Evolutionary conservation across 495 filamentous ascomycete genomes (phyloP), one percentile per base, ranked within the genome.

Genomic region (Penicillium coprophilum): DNA sequence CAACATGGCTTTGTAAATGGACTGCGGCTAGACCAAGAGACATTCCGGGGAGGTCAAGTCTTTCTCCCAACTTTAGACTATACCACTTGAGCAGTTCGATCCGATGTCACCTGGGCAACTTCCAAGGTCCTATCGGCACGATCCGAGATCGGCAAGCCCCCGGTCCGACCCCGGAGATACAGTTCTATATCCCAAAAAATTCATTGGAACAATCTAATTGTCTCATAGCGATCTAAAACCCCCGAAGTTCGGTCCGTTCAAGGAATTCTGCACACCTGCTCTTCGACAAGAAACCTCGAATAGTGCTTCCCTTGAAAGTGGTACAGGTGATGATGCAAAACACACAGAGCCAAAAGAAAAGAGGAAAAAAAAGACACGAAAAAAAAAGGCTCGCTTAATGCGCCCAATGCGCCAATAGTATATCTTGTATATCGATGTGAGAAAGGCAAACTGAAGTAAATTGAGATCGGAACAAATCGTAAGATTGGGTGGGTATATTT

Each of bases 391-490:
- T 41, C 50, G 50, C 50, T 52, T n/a, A 21, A 39, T 52, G 23
- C 50, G 50, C 50, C 43, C 23, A 21, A 39, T 52, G 23, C 45
- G 45, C 48, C 32, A 40, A 39, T 52, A 38, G 6, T 52, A 31
- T 52, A 49, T 49, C 49, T 28, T 51, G 49, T 40, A 38, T 40
- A 51, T 38, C n/a, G 49, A 30, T n/a, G n/a, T n/a, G 23, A 12
- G 31, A 21, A 34, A 48, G 4, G 47, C 4, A 39, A 40, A 30
- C 11, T 15, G 39, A 54, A 54, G 15, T 21, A 46, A 27, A 36
- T 19, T 10, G 23, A 43, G 17, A 7, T 12, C 17, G 20, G 13
- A 31, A 39, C 20, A 46, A 54, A 46, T 54, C 52, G 20, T 28
- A 13, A 45, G 20, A 46, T 15, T 23, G 41, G 13, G 21, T 38